Conservation (phyloP, 352 stramenopile species). For the Phytophthora agathidicida region DNA sequence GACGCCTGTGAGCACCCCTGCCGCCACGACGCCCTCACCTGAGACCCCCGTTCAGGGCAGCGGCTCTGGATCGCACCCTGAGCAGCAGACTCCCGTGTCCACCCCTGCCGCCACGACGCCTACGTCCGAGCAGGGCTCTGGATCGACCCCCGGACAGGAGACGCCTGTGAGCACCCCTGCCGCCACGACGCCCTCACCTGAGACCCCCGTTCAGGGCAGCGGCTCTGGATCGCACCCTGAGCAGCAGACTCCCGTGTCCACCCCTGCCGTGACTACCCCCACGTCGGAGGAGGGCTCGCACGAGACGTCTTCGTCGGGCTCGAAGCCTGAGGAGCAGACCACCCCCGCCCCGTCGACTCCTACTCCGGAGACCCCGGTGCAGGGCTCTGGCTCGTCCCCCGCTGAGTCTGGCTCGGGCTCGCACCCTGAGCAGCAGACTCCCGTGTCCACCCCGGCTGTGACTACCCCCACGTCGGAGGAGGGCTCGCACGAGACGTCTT, state of each 20-base stretch:
- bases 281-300: background rate
- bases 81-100: background rate
- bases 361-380: too few species aligned
- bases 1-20: constrained; percentile 13
- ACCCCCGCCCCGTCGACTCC: background rate
- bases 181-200: too few species aligned
- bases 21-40: constrained; percentile 7
- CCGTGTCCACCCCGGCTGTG: constrained; percentile 3
- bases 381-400: constrained; percentile 1
- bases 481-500: background rate
- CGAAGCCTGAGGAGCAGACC: too few species aligned
- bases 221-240: constrained; percentile 6
- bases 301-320: background rate
- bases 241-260: background rate
- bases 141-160: background rate
- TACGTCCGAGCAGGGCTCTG: background rate
- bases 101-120: constrained; percentile 7
- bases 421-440: background rate
- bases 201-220: too few species aligned
- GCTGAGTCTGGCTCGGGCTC: constrained; percentile 7
- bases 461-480: constrained; percentile 3
- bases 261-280: constrained; percentile 6
- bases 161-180: constrained; percentile 5
- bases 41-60: background rate
- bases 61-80: constrained; percentile 2